Base-by-base conservation (phyloP, 2,329 filamentous ascomycete genomes). In the Orbilia blumenaviensis region DNA sequence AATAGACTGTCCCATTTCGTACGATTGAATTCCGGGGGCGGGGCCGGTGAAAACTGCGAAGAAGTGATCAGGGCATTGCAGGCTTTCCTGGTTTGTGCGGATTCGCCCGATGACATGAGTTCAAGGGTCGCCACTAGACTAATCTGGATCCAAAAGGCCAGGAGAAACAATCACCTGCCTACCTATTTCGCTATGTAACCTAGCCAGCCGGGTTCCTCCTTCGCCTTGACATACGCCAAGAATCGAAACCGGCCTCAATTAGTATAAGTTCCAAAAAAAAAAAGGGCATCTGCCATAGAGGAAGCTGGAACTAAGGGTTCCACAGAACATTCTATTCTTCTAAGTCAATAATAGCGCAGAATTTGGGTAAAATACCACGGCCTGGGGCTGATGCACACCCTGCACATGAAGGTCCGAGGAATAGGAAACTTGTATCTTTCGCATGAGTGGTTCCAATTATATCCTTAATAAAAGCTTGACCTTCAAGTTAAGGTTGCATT, bases 401-500 rank as follows among this genome's bases (percentile, higher is more conserved):
- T 67, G 71, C 27, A 48, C 23, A 2, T 21, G 18, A 23, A 60
- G 1, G 44, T 29, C 18, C 42, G 18, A 44, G 29, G 16, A 42
- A 27, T 16, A 16, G n/a, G 29, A 48, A 2, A 38, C 46, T 34
- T 16, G 18, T 62, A 36, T 58, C 52, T 46, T 29, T 66, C 32
- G 61, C 42, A 21, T 56, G 46, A 56, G 48, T 36, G 23, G 32
- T 25, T 4, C 27, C 32, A 52, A 38, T 25, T 58, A 46, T 27
- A 21, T 23, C 25, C 42, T 27, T 8, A 64, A 38, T 18, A 29
- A 10, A 23, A 41, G 16, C 34, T 62, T 44, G 9, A 14, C 48
- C 56, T 36, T 42, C 64, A 44, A 27, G 41, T 60, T 64, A 61
- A 42, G 64, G 72, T 76, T 76, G 64, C 72, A 76, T 76, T 69